Evolutionary conservation across 2,329 filamentous ascomycete genomes (phyloP), one percentile per base, ranked within the genome.

Genomic region (Sclerotinia trifoliorum): DNA sequence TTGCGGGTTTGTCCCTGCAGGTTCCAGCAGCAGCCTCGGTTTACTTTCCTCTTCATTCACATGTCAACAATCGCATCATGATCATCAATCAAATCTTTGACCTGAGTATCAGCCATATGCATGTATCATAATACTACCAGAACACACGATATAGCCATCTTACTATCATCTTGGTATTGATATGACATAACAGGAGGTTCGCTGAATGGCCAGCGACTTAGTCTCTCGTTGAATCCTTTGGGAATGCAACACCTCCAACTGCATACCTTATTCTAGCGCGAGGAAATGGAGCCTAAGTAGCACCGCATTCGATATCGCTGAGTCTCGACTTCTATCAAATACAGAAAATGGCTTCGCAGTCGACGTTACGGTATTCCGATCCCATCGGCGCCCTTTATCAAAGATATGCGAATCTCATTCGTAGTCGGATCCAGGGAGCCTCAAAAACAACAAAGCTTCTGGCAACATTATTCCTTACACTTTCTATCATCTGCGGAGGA

Each of bases 341-440:
- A 46, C 13, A 26, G 35, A n/a, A 62, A 46, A 97, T 97, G 94
- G 92, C 93, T 71, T 90, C 85, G 72, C 94, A 96, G 82, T 97
- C 94, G 67, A 97, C 91, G 6, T 84, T 97, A 74, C 88, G 88
- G 73, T 85, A 87, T 73, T 86, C 91, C 79, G 88, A 90, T 79
- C 86, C 89, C 75, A 81, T 93, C 76, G 83, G 87, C 46, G 82
- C 83, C 55, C 86, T 93, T 67, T 78, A 89, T 75, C 82, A 87
- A 65, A 87, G 85, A 74, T 90, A 89, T 80, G 78, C 82, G 24
- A 78, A 79, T 29, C 78, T 85, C 62, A 79, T 88, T 65, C 82
- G 82, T 71, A 80, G 81, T 68, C 83, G 82, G 48, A 77, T 94
- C 68, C 84, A 84, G 69, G 83, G 82, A 69, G 90, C 90, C 5